These are phyloP conservation scores for Panicum virgatum DNA, from an alignment of 202 grass and related monocot species.

Conservation along the genomic window DNA sequence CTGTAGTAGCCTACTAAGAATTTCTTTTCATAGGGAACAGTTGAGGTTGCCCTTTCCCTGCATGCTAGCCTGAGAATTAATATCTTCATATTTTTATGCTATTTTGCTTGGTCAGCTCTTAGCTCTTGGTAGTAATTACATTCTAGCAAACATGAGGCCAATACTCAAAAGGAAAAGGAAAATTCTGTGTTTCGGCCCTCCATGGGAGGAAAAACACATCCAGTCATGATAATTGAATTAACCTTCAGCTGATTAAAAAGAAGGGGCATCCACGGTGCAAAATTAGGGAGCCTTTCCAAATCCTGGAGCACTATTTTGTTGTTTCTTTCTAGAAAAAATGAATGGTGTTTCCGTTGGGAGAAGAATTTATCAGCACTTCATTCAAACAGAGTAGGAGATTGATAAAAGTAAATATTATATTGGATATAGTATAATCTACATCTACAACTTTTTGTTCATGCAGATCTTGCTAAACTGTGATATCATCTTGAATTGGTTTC, in stretches of 20 bases:
- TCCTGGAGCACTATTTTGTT: no score
- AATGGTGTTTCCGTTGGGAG: no score
- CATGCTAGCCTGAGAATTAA: not conserved
- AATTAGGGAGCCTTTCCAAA: not conserved
- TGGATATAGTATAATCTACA: no score
- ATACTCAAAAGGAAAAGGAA: not conserved
- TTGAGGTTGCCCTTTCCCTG: not conserved
- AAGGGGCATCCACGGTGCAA: not conserved
- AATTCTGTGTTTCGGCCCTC: not conserved
- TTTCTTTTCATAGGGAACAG: slow-evolving; percentile 23
- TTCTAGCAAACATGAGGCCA: not conserved
- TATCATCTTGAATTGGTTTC: no score
- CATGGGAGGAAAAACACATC: not conserved
- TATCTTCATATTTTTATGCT: not conserved
- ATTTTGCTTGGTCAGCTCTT: not conserved
- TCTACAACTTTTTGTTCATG: no score
- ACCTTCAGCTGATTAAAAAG: not conserved
- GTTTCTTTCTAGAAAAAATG: no score
- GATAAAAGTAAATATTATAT: no score
- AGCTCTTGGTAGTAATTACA: not conserved
- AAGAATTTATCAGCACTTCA: no score
- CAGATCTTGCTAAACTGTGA: no score
- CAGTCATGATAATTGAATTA: slow-evolving; percentile 10
- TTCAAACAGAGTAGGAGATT: no score
- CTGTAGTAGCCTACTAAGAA: not conserved